Evolutionary conservation across 75 land plant species (phyloP).

Genomic region (Pinus tabuliformis): DNA sequence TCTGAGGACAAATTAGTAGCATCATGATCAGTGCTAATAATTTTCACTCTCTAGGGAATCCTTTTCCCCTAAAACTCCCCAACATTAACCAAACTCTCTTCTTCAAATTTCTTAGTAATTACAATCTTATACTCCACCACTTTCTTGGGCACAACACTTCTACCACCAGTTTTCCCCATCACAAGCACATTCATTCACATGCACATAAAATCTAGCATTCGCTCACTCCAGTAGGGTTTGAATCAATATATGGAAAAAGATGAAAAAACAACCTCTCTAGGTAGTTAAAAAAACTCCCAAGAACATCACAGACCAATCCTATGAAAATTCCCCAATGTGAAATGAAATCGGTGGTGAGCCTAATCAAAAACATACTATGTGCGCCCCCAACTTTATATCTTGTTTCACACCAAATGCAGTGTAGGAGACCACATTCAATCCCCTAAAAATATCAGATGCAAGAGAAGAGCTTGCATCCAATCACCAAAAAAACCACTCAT

Average conservation of each 20-base stretch:
- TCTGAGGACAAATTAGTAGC: not conserved
- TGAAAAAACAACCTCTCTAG: not conserved
- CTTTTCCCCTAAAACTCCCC: not conserved
- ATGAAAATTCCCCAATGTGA: not conserved
- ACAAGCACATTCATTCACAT: not conserved
- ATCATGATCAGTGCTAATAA: not conserved
- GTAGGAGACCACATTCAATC: not conserved
- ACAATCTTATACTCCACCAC: conserved; percentile 1
- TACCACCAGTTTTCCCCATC: not conserved
- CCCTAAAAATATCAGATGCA: no score
- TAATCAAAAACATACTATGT: not conserved
- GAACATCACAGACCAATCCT: not conserved
- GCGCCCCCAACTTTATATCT: no score
- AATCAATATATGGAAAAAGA: not conserved
- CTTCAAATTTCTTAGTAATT: not conserved
- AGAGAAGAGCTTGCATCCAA: no score
- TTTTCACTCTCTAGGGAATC: not conserved
- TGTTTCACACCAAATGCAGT: not conserved
- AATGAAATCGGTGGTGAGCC: not conserved
- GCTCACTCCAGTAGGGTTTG: no score
- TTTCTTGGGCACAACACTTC: not conserved
- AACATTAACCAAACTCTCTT: not conserved
- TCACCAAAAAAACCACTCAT: no score
- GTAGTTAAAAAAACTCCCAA: not conserved
- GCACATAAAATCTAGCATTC: not conserved